Conservation (phyloP, 2,329 filamentous ascomycete species). For the Penicillium sp. region DNA sequence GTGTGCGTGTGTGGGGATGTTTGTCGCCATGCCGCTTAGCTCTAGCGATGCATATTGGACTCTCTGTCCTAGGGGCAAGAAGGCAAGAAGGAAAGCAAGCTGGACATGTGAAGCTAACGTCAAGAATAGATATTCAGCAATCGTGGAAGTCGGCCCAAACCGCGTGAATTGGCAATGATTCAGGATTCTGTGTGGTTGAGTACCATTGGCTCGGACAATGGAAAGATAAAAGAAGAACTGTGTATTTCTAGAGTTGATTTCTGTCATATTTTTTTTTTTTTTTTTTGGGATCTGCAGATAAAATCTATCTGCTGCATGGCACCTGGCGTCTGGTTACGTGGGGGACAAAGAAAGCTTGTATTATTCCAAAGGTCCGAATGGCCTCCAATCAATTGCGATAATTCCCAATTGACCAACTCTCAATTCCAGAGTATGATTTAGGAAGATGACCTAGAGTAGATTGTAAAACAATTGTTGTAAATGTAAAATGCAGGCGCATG, state of each 20-base stretch:
- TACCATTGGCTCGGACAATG: neutral
- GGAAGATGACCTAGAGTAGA: neutral
- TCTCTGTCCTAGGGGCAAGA: neutral
- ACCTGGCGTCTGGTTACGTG: slow-evolving; percentile 36
- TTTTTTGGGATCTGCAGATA: slow-evolving; percentile 2
- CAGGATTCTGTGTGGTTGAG: neutral
- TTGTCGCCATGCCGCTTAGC: neutral
- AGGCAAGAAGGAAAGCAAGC: neutral
- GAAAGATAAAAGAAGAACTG: slow-evolving; percentile 11
- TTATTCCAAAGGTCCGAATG: slow-evolving; percentile 1
- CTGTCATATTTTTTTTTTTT: neutral
- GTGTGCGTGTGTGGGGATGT: neutral
- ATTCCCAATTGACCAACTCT: neutral
- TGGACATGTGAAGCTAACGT: neutral
- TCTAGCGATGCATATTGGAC: too few relatives aligned
- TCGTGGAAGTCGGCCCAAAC: slow-evolving; percentile 43
- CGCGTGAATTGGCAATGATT: slow-evolving; percentile 21
- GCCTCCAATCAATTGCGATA: neutral
- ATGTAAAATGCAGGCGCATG: neutral
- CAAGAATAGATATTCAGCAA: slow-evolving; percentile 45
- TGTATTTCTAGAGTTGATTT: slow-evolving; percentile 24
- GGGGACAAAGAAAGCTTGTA: slow-evolving; percentile 8
- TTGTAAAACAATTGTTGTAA: neutral
- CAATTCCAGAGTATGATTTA: neutral
- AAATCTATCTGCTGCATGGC: slow-evolving; percentile 36